Evolutionary conservation across 768 basidiomycete species (phyloP).

Genomic region (Auricularia auricula-judae): DNA sequence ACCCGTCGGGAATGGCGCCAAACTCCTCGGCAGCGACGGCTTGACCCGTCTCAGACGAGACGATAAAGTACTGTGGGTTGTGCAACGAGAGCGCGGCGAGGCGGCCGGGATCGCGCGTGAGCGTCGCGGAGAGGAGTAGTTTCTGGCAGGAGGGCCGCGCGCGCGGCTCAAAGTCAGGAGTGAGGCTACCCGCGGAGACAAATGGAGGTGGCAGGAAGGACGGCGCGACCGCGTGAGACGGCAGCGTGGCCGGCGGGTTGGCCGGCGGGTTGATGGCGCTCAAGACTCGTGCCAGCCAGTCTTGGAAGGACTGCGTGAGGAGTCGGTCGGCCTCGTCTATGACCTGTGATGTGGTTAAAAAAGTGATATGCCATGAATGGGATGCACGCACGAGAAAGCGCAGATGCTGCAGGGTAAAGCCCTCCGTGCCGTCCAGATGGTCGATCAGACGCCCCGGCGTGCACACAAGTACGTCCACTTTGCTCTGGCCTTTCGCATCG

Average conservation of each 20-base stretch:
- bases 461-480: slow-evolving; percentile 87
- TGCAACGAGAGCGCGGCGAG: slow-evolving; percentile 70
- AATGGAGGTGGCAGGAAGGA: not conserved
- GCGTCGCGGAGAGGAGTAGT: slow-evolving; percentile 89
- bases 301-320: slow-evolving; percentile 89
- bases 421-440: slow-evolving; percentile 77
- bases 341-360: slow-evolving; percentile 38
- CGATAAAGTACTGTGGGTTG: slow-evolving; percentile 80
- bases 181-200: slow-evolving; percentile 3
- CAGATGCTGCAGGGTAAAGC: slow-evolving; percentile 88
- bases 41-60: slow-evolving; percentile 39
- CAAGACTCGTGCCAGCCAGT: slow-evolving; percentile 82
- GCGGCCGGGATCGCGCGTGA: slow-evolving; percentile 90
- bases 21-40: slow-evolving; percentile 13
- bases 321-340: slow-evolving; percentile 98
- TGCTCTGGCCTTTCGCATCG: slow-evolving; percentile 67
- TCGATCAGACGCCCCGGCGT: slow-evolving; percentile 95
- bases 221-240: not conserved
- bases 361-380: not conserved
- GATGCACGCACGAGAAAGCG: slow-evolving; percentile 68
- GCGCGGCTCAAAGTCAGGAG: not conserved
- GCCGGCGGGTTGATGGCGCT: slow-evolving; percentile 48
- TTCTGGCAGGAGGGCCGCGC: slow-evolving; percentile 70
- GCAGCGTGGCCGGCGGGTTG: not conserved
- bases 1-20: not conserved